A percentile compares a stretch with the other conserved stretches of the same genome.
Evolutionary conservation across 768 basidiomycete species (phyloP).

Genomic region (Leccinum pellstonianum): DNA sequence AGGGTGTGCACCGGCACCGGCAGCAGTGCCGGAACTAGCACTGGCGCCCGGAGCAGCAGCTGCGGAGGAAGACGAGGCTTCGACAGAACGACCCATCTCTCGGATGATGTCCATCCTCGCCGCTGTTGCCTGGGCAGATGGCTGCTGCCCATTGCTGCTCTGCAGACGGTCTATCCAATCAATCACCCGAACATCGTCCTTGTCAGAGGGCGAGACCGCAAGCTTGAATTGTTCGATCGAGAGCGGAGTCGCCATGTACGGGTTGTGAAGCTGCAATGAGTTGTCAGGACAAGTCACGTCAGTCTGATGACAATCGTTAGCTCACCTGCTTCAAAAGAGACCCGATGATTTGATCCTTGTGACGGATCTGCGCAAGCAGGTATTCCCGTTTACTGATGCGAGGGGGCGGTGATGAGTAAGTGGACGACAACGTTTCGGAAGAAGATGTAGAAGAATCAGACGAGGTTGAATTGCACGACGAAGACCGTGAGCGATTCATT

Average conservation of each 20-base stretch:
- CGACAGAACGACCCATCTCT: slow-evolving; percentile 33
- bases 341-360: slow-evolving; percentile 86
- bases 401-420: slow-evolving; percentile 29
- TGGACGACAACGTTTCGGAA: slow-evolving; percentile 40
- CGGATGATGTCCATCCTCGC: slow-evolving; percentile 29
- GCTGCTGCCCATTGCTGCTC: slow-evolving; percentile 48
- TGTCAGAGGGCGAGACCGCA: slow-evolving; percentile 75
- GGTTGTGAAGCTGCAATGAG: slow-evolving; percentile 55
- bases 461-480: slow-evolving; percentile 14
- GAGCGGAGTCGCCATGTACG: slow-evolving; percentile 75
- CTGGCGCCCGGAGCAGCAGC: not conserved
- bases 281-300: not conserved
- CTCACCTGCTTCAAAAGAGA: slow-evolving; percentile 78
- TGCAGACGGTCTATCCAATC: slow-evolving; percentile 75
- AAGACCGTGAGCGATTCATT: slow-evolving; percentile 23
- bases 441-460: slow-evolving; percentile 32
- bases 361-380: slow-evolving; percentile 78
- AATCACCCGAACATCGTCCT: slow-evolving; percentile 63
- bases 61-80: not conserved
- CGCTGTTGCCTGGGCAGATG: slow-evolving; percentile 40
- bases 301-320: not conserved
- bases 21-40: not conserved
- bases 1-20: not conserved
- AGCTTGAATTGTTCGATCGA: slow-evolving; percentile 76
- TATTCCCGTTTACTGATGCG: slow-evolving; percentile 77